Evolutionary conservation across 2,329 filamentous ascomycete species (phyloP).

Genomic region (Pezicula neosporulosa): DNA sequence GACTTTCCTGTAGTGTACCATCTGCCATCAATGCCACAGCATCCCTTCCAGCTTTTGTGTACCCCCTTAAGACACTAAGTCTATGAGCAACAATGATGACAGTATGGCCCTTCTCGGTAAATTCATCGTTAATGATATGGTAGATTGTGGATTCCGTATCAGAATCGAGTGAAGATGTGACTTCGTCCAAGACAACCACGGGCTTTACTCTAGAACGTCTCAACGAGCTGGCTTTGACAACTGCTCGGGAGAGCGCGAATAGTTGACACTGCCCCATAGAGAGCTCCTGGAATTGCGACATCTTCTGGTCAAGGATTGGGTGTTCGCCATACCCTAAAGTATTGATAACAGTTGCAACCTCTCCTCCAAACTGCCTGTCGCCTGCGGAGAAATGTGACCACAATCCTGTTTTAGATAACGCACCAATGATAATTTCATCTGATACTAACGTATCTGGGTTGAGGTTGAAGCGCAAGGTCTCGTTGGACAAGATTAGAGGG

Average conservation of each 20-base stretch:
- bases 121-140: conserved; percentile 29
- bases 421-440: conserved; percentile 14
- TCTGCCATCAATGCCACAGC: conserved; percentile 23
- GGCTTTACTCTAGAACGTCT: conserved; percentile 19
- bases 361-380: not conserved
- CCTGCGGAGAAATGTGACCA: conserved; percentile 8
- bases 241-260: conserved; percentile 42
- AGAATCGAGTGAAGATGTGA: conserved; percentile 35
- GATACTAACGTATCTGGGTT: conserved; percentile 18
- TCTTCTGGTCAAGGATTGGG: conserved; percentile 21
- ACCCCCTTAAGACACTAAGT: conserved; percentile 20
- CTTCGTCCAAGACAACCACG: conserved; percentile 39
- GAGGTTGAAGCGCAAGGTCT: conserved; percentile 28
- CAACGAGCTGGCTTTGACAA: conserved; percentile 28
- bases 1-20: conserved; percentile 8
- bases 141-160: conserved; percentile 29
- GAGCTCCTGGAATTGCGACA: conserved; percentile 24
- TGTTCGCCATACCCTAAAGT: conserved; percentile 5
- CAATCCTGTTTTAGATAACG: conserved; percentile 6
- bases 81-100: conserved; percentile 34
- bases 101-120: conserved; percentile 23
- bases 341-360: not conserved
- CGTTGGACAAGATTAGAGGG: conserved; percentile 32
- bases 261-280: conserved; percentile 43
- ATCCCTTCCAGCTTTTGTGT: conserved; percentile 24